These are phyloP conservation scores for Ceriops tagal DNA, from an alignment of 345 rosid genomes.

Conservation along the genomic window DNA sequence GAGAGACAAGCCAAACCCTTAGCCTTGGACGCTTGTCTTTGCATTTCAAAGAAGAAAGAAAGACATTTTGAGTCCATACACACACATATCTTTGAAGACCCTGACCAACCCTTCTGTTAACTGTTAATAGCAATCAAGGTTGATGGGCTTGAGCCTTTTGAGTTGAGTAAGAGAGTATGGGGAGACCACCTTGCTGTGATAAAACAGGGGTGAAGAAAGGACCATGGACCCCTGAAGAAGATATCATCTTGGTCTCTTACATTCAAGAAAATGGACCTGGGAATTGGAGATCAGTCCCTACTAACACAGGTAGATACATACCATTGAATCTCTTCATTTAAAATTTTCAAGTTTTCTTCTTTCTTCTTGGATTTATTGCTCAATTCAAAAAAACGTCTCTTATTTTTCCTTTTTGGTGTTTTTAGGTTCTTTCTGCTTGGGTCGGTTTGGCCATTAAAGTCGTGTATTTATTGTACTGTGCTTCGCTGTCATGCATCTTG, in stretches of 20 bases:
- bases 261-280: slow-evolving; percentile 29
- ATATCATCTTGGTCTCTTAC: slow-evolving; percentile 26
- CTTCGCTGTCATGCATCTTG: neutral
- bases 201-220: slow-evolving; percentile 27
- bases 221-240: slow-evolving; percentile 32
- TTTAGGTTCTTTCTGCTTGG: slow-evolving; percentile 8
- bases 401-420: slow-evolving; percentile 1
- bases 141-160: neutral
- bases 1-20: slow-evolving; percentile 15
- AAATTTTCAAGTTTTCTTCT: neutral
- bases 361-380: neutral
- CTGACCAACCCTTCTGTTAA: neutral
- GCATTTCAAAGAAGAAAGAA: neutral
- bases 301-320: slow-evolving; percentile 10
- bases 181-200: slow-evolving; percentile 33
- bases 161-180: slow-evolving; percentile 10
- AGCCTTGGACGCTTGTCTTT: slow-evolving; percentile 26
- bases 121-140: neutral
- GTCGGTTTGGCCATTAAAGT: slow-evolving; percentile 54
- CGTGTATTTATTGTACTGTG: slow-evolving; percentile 25
- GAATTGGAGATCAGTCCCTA: slow-evolving; percentile 27
- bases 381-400: neutral
- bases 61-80: neutral
- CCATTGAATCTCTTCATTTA: neutral
- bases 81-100: neutral